Percentiles rank a stretch among this genome's conserved stretches.
These are phyloP conservation scores for Asterochloris erici DNA, from an alignment of 139 green algal species.

Conservation along the genomic window DNA sequence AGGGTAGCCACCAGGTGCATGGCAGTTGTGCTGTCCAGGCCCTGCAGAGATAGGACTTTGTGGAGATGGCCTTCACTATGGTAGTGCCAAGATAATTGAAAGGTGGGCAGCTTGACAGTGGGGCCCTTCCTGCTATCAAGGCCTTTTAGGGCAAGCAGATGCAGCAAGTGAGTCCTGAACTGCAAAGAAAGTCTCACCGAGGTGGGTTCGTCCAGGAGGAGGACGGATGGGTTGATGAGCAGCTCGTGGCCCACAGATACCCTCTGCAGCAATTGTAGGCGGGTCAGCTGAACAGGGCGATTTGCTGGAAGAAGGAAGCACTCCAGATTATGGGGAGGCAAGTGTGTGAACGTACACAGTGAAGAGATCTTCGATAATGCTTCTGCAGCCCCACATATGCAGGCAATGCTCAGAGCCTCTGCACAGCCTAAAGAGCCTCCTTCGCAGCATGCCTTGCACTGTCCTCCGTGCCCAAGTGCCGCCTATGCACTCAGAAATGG, in stretches of 20 bases:
- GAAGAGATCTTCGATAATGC: too few relatives aligned
- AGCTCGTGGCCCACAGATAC: conserved; percentile 85
- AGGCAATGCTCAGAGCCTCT: too few relatives aligned
- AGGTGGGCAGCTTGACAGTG: neutral
- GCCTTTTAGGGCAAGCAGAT: neutral
- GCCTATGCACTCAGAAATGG: too few relatives aligned
- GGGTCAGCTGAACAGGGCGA: too few relatives aligned
- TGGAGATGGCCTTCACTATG: neutral
- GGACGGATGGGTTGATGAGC: conserved; percentile 87
- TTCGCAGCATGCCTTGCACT: too few relatives aligned
- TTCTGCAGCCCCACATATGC: too few relatives aligned
- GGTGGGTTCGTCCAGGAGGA: conserved; percentile 78
- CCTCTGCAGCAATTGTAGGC: neutral
- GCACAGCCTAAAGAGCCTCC: too few relatives aligned
- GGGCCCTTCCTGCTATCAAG: neutral
- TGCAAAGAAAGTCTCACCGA: neutral
- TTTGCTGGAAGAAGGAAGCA: too few relatives aligned
- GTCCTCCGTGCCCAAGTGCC: too few relatives aligned
- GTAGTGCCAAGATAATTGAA: neutral
- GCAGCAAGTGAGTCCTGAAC: neutral
- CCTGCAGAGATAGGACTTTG: neutral
- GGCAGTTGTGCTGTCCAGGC: conserved; percentile 89
- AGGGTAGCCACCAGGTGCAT: conserved; percentile 79
- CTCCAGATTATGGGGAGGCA: too few relatives aligned
- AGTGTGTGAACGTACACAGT: neutral